Evolutionary conservation across 1,284 basidiomycete genomes (phyloP), one percentile per base, ranked within the genome.

Genomic region (Trametes pubescens): DNA sequence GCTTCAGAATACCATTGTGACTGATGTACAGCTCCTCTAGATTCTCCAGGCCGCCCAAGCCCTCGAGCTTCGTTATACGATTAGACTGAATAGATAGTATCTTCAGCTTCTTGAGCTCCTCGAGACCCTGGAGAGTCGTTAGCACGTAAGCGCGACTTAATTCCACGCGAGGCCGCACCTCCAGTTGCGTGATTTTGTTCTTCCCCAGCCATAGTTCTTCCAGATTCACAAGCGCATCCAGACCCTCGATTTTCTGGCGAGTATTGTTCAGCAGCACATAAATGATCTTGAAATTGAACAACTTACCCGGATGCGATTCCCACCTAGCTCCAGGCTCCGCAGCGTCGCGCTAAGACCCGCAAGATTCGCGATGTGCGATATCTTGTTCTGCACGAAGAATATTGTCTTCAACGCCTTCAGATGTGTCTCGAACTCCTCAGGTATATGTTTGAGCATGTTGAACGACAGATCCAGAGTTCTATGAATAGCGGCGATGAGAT

Each of bases 201-300:
- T 99, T 99, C 11, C 97, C 97, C 4, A 99, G 79, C 96, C 97
- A 99, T 1, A 99, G 81, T 71, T 99, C 96, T 68, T 96, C 93
- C 10, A 99, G 80, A 65, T 92, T 92, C 0, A 87, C 85, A 48
- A 98, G 81, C 8, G 86, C 84, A n/a, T 93, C 93, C 13, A 98
- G 77, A 58, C 93, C 91, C 75, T 99, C 95, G 65, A 99, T 96
- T 78, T 83, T 86, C 94, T 96, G 66, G 26, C 40, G 55, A 34
- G 34, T 14, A 18, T 16, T 4, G 18, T 43, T 43, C 10, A 26
- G 35, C 53, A 48, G 11, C 18, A 21, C 11, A 16, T 2, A 1
- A 22, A 22, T 10, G 18, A n/a, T 44, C 11, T 4, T 35, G 6
- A 2, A 22, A 9, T 18, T 9, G 11, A 38, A 10, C 11, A 11